These are phyloP conservation scores for Hanseniaspora lindneri DNA, from an alignment of 805 yeast species.

Conservation along the genomic window DNA sequence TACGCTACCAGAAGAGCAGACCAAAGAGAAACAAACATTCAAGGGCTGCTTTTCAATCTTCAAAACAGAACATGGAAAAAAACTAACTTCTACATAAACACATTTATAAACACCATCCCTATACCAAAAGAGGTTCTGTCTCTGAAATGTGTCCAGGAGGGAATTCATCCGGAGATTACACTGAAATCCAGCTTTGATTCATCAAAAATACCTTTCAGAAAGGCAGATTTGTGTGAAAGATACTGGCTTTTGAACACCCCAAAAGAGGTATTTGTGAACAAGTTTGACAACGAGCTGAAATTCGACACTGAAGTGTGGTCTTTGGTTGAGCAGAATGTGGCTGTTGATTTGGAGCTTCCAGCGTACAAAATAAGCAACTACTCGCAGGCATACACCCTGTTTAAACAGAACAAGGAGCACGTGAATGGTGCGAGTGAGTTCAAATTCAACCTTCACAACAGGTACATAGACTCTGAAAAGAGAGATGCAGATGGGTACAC, in stretches of 20 bases:
- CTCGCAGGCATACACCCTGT: constrained; percentile 1
- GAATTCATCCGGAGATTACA: constrained; percentile 31
- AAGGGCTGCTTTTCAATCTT: constrained; percentile 3
- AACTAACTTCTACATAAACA: constrained; percentile 5
- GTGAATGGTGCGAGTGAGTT: constrained; percentile 15
- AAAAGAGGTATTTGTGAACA: constrained; percentile 39
- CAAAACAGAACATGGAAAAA: constrained; percentile 1
- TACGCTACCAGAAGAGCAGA: background rate
- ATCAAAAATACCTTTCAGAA: background rate
- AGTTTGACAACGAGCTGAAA: constrained; percentile 31
- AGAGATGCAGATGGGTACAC: constrained; percentile 17
- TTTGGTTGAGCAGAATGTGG: constrained; percentile 40
- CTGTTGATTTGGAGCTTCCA: constrained; percentile 47
- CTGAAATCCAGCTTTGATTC: constrained; percentile 19
- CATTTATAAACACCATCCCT: background rate
- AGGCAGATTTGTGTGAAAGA: constrained; percentile 31
- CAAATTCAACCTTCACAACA: constrained; percentile 39
- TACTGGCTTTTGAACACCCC: constrained; percentile 37
- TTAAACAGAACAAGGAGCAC: background rate
- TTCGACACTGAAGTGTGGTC: constrained; percentile 22
- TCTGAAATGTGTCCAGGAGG: constrained; percentile 24
- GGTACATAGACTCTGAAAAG: constrained; percentile 36
- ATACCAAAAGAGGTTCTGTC: background rate
- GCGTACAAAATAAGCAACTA: constrained; percentile 31
- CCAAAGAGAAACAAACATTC: constrained; percentile 2